Evolutionary conservation across 306 rosid genomes (phyloP).

Genomic region (Macrotyloma uniflorum): DNA sequence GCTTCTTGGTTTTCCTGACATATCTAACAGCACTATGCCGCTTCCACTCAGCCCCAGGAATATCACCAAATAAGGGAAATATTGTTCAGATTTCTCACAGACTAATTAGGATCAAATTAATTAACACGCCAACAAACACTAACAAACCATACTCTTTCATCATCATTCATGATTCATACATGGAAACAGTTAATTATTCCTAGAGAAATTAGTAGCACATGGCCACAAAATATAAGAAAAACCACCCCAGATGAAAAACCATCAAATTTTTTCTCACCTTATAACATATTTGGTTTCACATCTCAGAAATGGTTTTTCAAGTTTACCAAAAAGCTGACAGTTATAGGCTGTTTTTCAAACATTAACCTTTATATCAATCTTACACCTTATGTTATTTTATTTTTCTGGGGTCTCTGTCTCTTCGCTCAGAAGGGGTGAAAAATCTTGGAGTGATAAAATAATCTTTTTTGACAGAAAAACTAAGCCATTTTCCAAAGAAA

Average conservation of each 20-base stretch:
- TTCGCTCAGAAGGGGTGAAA: background rate
- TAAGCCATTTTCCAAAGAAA: background rate
- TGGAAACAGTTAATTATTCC: slow-evolving; percentile 2
- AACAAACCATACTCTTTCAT: slow-evolving; percentile 27
- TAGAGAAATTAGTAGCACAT: background rate
- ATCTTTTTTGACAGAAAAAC: background rate
- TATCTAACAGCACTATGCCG: background rate
- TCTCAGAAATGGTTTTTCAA: background rate
- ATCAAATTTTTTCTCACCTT: background rate
- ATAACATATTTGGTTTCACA: background rate
- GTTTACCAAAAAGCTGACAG: background rate
- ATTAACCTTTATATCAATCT: background rate
- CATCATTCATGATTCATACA: slow-evolving; percentile 7
- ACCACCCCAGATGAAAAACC: background rate
- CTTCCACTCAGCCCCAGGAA: slow-evolving; percentile 24
- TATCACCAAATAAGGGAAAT: slow-evolving; percentile 23
- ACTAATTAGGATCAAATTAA: slow-evolving; percentile 34
- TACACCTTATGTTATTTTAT: background rate
- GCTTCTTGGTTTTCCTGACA: slow-evolving; percentile 20
- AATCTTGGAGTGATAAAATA: background rate
- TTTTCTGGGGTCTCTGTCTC: background rate
- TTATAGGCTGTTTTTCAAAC: background rate
- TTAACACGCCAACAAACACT: slow-evolving; percentile 31
- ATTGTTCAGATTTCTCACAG: background rate
- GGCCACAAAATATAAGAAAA: background rate